Base-by-base conservation (phyloP, 2,329 filamentous ascomycete species). In the Diaporthe destruens region DNA sequence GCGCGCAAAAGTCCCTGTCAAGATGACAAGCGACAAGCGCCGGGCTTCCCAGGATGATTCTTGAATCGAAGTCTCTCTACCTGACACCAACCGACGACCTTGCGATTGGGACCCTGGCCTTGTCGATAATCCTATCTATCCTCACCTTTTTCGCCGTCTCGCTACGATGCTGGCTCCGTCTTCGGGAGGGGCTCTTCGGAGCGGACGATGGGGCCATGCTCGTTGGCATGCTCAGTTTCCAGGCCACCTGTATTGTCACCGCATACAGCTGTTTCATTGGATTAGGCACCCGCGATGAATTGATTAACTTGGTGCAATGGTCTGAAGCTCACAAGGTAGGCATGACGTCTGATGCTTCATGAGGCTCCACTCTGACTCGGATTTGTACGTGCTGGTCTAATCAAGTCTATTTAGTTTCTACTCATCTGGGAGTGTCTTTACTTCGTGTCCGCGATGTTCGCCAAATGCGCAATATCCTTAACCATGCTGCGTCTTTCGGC, bases 141-240 rank as follows among this genome's bases (percentile, higher is more conserved):
- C n/a, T 65, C 7, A 51, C 29, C 7, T 20, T 65, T 34, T 29
- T 25, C 3, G n/a, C 61, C n/a, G 47, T 53, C 5, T 53, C 61
- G 14, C 61, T 66, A 14, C 29, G 61, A 66, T 53, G 61, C 61
- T 66, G 61, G 47, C 32, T 66, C 39, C 61, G 61, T 7, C n/a
- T 66, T 14, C 44, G n/a, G 36, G 61, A 66, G 16, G 53, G 25
- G 61, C 44, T 39, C n/a, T 66, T 66, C 47, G 61, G 61, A 4
- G 61, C 61, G 0, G 47, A 66, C 23, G 61, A 65, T 51, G 44
- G 25, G 3, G 23, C 36, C 29, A 51, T 65, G 61, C 61, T 65
- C 14, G 44, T 36, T 2, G 61, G 61, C 3, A 65, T 36, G 61
- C 20, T 51, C 14, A 1, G 20, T 1, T 51, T 65, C 5, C 61